Base-by-base conservation (phyloP, 176 grass and related monocot genomes). In the Musa itinerans region DNA sequence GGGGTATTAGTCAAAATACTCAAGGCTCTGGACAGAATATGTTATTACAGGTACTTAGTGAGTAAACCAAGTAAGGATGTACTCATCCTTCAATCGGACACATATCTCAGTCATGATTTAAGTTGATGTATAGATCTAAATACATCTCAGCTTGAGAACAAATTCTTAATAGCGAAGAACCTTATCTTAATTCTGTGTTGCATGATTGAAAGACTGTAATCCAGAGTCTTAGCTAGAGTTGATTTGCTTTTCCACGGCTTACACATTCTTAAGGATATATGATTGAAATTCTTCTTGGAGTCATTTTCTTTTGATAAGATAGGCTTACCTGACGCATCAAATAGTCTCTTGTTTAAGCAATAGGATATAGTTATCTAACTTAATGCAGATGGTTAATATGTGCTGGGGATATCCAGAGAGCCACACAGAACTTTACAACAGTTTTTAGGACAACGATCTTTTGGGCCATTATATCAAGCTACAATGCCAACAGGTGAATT, bases 381-480 rank as follows among this genome's bases (percentile, higher is more conserved):
- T 69, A 4, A 34, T 69, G 34, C 17, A 49, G 1, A 50, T 43
- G 8, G 25, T 10, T 69, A 9, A 69, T 69, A 15, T 69, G 34
- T 79, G 27, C 21, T 84, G 94, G 95, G 85, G 95, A 99, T 73
- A 77, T 99, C 64, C 88, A 92, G 88, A 99, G 88, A 84, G 86
- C 90, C n/a, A 99, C 95, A 78, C 84, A 83, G 78, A 89, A 92
- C 83, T 99, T 99, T 78, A 99, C 95, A 51, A 91, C 86, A 43
- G 83, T 94, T 78, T 78, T 82, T 99, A 34, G 95, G 95, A 53
- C 90, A 99, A 86, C 88, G 90, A 54, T 94, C 90, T 74, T 99
- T 99, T 79, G 90, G 95, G 14, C 90, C 90, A 69, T 90, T 99
- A 79, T 94, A 88, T 79, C 94, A 94, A 88, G 95, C 90, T 74